phyloP scores from a whole-genome alignment of 2,329 filamentous ascomycete genomes.

The Colletotrichum sp. region DNA sequence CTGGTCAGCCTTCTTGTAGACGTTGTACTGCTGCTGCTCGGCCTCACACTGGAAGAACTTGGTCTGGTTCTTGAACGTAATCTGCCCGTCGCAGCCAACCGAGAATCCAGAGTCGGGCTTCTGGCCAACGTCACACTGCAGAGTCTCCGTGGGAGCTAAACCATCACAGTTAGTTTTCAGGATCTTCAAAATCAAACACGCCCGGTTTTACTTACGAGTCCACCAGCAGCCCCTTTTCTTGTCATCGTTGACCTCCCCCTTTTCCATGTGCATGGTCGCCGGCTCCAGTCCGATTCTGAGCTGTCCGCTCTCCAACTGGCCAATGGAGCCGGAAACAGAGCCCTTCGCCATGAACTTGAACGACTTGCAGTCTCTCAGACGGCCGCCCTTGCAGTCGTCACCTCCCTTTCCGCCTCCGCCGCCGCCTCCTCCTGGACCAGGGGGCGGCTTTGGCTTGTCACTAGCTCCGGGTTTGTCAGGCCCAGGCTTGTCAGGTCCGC shows the following conservation, averaged over 20 bases:
- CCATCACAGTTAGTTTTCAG: neutral
- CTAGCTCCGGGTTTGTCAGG: neutral
- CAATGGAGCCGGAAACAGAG: conserved; percentile 55
- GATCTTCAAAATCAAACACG: neutral
- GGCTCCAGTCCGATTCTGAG: conserved; percentile 53
- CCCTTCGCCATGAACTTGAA: conserved; percentile 58
- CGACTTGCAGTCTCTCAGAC: conserved; percentile 30
- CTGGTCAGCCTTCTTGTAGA: conserved; percentile 50
- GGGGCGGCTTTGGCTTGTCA: neutral
- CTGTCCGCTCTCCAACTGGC: conserved; percentile 67
- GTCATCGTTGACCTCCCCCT: conserved; percentile 59
- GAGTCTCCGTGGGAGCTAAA: conserved; percentile 58
- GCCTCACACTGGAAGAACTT: conserved; percentile 68
- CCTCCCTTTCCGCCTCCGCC: neutral
- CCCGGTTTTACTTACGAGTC: conserved; percentile 50
- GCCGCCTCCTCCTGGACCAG: neutral
- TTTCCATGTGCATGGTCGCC: conserved; percentile 48
- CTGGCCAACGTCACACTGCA: conserved; percentile 65
- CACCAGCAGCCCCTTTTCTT: conserved; percentile 66
- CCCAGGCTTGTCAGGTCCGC: neutral
- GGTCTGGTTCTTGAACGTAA: conserved; percentile 55
- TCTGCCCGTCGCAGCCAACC: conserved; percentile 54
- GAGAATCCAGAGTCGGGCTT: conserved; percentile 58
- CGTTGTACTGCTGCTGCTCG: conserved; percentile 57
- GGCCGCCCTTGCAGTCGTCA: neutral